These are phyloP conservation scores for Alternaria novae-zelandiae DNA, from an alignment of 2,329 filamentous ascomycete genomes.

Conservation along the genomic window DNA sequence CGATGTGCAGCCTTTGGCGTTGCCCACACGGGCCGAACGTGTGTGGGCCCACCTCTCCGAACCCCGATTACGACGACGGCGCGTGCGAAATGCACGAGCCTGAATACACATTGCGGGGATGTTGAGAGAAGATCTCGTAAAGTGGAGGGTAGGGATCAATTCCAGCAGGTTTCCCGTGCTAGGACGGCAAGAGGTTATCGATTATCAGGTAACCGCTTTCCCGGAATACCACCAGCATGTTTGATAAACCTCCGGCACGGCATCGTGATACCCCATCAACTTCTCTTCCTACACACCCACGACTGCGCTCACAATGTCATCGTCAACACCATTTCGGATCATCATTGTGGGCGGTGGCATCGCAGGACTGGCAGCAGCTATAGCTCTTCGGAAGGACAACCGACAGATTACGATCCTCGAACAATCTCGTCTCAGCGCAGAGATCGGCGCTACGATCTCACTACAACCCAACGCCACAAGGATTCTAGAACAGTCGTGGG, in stretches of 20 bases:
- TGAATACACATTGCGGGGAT: background rate
- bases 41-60: background rate
- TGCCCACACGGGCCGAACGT: background rate
- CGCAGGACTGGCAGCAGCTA: conserved; percentile 33
- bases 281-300: background rate
- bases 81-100: background rate
- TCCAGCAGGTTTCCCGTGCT: background rate
- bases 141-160: background rate
- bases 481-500: conserved; percentile 42
- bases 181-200: background rate
- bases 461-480: conserved; percentile 53
- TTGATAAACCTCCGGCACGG: background rate
- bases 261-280: background rate
- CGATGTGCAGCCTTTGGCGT: background rate
- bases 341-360: conserved; percentile 40
- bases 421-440: conserved; percentile 39
- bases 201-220: background rate
- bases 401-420: conserved; percentile 46
- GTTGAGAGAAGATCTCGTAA: background rate
- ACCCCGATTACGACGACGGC: background rate
- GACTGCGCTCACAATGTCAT: conserved; percentile 10
- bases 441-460: conserved; percentile 53
- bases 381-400: conserved; percentile 44
- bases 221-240: background rate
- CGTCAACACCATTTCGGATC: conserved; percentile 35